Conservation (phyloP, 2,329 filamentous ascomycete species). For the Fusarium newnesense region DNA sequence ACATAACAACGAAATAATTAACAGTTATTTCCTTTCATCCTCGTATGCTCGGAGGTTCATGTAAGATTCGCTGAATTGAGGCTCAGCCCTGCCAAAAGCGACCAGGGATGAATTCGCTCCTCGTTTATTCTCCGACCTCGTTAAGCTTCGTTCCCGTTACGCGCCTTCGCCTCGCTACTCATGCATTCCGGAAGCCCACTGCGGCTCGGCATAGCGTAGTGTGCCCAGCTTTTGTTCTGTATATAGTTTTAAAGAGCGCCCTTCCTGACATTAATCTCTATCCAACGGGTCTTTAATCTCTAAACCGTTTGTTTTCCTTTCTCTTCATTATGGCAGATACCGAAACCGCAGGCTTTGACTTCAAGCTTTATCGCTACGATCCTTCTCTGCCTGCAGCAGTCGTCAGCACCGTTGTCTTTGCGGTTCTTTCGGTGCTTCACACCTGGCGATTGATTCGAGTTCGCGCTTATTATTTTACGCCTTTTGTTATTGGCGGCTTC, state of each 20-base stretch:
- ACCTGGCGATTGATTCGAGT: neutral
- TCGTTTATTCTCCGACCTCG: neutral
- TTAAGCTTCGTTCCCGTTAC: neutral
- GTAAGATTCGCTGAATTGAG: neutral
- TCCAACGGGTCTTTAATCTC: neutral
- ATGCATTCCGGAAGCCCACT: neutral
- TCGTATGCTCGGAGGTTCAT: rapidly evolving
- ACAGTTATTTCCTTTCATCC: neutral
- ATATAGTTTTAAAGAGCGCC: neutral
- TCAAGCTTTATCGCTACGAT: conserved; percentile 12
- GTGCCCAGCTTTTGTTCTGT: neutral
- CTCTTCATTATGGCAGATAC: neutral
- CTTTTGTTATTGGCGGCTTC: neutral
- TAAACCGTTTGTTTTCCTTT: rapidly evolving
- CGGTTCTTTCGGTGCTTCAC: neutral
- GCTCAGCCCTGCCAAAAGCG: neutral
- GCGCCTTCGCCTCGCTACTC: neutral
- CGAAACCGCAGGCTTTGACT: neutral
- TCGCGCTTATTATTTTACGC: conserved; percentile 8
- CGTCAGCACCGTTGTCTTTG: neutral
- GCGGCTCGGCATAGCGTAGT: neutral
- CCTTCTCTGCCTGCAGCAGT: conserved; percentile 3
- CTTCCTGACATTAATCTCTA: neutral
- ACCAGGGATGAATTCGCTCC: neutral
- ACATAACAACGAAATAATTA: neutral